These are phyloP conservation scores for Antitrichia curtipendula DNA, from an alignment of 225 moss, liverwort and hornwort genomes.

Conservation along the genomic window DNA sequence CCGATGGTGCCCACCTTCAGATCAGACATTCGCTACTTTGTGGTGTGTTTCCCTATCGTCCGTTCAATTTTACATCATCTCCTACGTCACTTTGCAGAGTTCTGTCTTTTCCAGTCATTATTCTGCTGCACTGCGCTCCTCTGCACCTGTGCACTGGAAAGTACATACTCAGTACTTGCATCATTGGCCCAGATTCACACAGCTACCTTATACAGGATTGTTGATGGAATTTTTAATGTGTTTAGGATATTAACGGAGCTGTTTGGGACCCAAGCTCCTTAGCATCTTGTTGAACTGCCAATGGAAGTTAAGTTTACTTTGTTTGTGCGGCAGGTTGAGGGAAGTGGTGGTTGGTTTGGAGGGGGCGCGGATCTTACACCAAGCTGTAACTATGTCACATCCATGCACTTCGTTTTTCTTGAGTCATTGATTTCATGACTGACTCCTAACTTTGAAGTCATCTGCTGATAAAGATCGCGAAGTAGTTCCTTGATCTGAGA, in stretches of 20 bases:
- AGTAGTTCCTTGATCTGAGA: background rate
- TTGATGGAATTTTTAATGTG: background rate
- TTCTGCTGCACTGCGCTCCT: background rate
- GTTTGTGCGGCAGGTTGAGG: conserved; percentile 62
- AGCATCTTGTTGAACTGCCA: background rate
- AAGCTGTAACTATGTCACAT: conserved; percentile 47
- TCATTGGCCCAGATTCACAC: background rate
- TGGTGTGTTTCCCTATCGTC: conserved; percentile 15
- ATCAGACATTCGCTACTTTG: conserved; percentile 91
- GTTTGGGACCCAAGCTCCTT: background rate
- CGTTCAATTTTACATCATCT: background rate
- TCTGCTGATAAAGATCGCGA: background rate
- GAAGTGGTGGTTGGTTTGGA: conserved; percentile 86
- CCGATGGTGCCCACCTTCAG: conserved; percentile 91
- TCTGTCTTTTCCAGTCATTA: background rate
- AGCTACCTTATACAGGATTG: background rate
- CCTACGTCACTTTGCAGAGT: background rate
- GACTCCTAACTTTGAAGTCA: background rate
- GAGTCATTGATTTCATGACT: background rate
- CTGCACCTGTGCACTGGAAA: background rate
- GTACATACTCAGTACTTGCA: background rate
- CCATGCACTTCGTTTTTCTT: background rate
- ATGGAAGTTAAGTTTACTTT: background rate
- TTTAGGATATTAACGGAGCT: background rate
- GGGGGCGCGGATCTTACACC: conserved; percentile 96